phyloP scores from a whole-genome alignment of 2,329 filamentous ascomycete genomes.

The Diaporthe nobilis region DNA sequence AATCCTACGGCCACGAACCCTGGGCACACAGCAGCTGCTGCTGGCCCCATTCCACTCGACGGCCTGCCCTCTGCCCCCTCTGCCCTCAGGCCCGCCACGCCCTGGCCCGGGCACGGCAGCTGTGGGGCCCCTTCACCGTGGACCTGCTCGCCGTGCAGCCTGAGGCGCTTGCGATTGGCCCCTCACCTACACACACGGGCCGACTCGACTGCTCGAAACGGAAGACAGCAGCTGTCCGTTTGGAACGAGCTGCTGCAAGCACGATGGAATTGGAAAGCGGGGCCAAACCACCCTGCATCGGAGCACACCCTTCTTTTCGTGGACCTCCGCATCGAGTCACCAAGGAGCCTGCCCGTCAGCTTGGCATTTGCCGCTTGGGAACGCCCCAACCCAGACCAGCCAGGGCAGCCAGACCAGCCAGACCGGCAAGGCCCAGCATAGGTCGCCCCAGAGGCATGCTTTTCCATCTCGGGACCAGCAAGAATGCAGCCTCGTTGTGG shows the following conservation, averaged over 20 bases:
- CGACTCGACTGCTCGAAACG: slow-evolving; percentile 12
- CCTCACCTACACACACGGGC: slow-evolving; percentile 2
- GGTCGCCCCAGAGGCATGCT: slow-evolving; percentile 14
- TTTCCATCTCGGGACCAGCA: slow-evolving; percentile 27
- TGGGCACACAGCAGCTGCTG: not conserved
- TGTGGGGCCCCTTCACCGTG: not conserved
- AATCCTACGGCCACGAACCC: not conserved
- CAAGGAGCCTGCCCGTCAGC: not conserved
- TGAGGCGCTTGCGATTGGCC: slow-evolving; percentile 5
- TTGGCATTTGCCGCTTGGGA: slow-evolving; percentile 24
- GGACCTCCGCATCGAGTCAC: slow-evolving; percentile 21
- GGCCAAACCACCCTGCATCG: slow-evolving; percentile 20
- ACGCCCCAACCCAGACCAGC: not conserved
- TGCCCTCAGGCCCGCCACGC: not conserved
- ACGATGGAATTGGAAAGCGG: slow-evolving; percentile 26
- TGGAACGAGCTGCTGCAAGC: slow-evolving; percentile 9
- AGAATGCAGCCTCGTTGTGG: slow-evolving; percentile 16
- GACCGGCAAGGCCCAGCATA: not conserved
- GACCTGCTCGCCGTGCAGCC: not conserved
- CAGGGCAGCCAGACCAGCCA: not conserved
- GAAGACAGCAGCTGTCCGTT: not conserved
- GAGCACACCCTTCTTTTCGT: slow-evolving; percentile 22
- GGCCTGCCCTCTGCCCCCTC: not conserved
- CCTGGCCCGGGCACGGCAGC: not conserved
- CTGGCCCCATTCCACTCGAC: not conserved